Evolutionary conservation across 306 rosid genomes (phyloP).

Genomic region (Bauhinia variegata): DNA sequence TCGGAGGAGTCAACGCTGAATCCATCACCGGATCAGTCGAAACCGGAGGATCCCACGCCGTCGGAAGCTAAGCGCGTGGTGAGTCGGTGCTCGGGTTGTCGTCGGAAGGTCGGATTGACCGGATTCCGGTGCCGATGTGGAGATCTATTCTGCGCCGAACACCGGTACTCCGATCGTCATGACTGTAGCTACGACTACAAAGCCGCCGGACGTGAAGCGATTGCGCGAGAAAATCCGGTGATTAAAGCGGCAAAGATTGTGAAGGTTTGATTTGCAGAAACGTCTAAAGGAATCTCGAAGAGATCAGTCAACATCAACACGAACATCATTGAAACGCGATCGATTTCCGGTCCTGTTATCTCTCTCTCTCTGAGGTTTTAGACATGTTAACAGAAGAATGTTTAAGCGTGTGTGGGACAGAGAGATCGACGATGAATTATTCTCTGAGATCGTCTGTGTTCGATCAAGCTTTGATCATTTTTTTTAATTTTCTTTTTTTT

Average conservation of each 20-base stretch:
- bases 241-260: slow-evolving; percentile 85
- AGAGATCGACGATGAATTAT: slow-evolving; percentile 38
- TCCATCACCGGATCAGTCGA: slow-evolving; percentile 15
- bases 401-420: slow-evolving; percentile 36
- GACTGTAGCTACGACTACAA: slow-evolving; percentile 92
- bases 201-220: slow-evolving; percentile 82
- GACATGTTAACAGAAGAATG: slow-evolving; percentile 26
- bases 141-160: slow-evolving; percentile 81
- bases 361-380: slow-evolving; percentile 34
- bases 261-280: slow-evolving; percentile 64
- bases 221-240: slow-evolving; percentile 93
- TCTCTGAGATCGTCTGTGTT: slow-evolving; percentile 48
- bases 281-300: slow-evolving; percentile 18
- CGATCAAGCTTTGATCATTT: slow-evolving; percentile 54
- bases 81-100: slow-evolving; percentile 89
- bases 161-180: slow-evolving; percentile 94
- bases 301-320: neutral
- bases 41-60: slow-evolving; percentile 39
- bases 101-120: slow-evolving; percentile 77
- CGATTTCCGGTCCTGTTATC: slow-evolving; percentile 45
- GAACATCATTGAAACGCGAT: slow-evolving; percentile 26
- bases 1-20: slow-evolving; percentile 12
- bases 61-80: slow-evolving; percentile 58
- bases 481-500: slow-evolving; percentile 31
- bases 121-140: slow-evolving; percentile 97